These are phyloP conservation scores for Xanthoparmelia taractica DNA, from an alignment of 495 filamentous ascomycete species.

Conservation along the genomic window DNA sequence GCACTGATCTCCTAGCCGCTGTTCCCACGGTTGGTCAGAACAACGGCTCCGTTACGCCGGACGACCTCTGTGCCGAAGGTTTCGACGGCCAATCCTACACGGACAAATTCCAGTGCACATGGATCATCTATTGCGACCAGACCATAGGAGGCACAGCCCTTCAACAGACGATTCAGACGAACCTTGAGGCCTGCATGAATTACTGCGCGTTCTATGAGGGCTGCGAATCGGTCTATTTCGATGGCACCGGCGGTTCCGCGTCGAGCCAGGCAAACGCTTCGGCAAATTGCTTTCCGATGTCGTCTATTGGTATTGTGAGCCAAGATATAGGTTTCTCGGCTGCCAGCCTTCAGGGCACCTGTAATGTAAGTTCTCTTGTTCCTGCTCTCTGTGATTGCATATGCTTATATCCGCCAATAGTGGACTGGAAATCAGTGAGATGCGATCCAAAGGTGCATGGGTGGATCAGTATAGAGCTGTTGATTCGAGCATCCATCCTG, in stretches of 20 bases:
- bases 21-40: slow-evolving; percentile 2
- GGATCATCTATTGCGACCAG: slow-evolving; percentile 16
- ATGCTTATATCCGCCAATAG: background rate
- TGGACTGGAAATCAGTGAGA: background rate
- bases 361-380: background rate
- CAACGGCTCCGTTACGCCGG: background rate
- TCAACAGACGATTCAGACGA: slow-evolving; percentile 6
- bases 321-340: background rate
- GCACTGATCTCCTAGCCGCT: slow-evolving; percentile 4
- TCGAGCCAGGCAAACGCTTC: background rate
- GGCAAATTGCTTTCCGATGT: slow-evolving; percentile 9
- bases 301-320: background rate
- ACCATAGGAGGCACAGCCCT: background rate
- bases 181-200: slow-evolving; percentile 19
- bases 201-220: slow-evolving; percentile 20
- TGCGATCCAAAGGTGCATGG: background rate
- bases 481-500: background rate
- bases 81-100: slow-evolving; percentile 1
- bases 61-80: slow-evolving; percentile 14
- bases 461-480: background rate
- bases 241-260: background rate
- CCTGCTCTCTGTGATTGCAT: background rate
- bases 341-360: background rate
- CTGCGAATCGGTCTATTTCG: slow-evolving; percentile 8
- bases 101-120: slow-evolving; percentile 11